Conservation (phyloP, 2,329 filamentous ascomycete species). For the Phialemoniopsis sp. region DNA sequence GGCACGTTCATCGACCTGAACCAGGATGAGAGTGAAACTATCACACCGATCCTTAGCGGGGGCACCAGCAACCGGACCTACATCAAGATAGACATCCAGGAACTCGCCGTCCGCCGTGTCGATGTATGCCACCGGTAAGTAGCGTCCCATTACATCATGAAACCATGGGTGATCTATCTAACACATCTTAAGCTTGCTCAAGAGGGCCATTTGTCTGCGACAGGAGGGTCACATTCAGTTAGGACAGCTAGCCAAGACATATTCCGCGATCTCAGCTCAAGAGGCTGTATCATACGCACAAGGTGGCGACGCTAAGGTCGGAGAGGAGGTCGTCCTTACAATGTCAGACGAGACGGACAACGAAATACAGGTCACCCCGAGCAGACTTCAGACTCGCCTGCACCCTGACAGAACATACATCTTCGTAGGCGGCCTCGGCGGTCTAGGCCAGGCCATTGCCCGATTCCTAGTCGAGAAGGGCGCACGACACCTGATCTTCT, state of each 20-base stretch:
- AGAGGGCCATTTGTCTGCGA: not conserved
- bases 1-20: too few relatives aligned
- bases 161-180: too few relatives aligned
- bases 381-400: not conserved
- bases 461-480: constrained; percentile 28
- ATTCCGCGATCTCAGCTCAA: not conserved
- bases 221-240: not conserved
- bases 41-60: too few relatives aligned
- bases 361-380: not conserved
- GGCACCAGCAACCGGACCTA: not conserved
- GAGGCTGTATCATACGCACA: not conserved
- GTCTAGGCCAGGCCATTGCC: constrained; percentile 27
- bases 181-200: not conserved
- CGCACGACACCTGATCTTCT: constrained; percentile 29
- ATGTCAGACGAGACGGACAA: not conserved
- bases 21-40: too few relatives aligned
- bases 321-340: too few relatives aligned
- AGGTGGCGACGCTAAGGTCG: too few relatives aligned
- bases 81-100: not conserved
- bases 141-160: too few relatives aligned
- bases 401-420: constrained; percentile 23
- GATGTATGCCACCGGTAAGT: too few relatives aligned
- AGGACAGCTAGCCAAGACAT: not conserved
- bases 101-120: not conserved
- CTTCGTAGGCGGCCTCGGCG: constrained; percentile 31